Conservation (phyloP, 169 alveolate genomes). For the Besnoitia besnoiti region DNA sequence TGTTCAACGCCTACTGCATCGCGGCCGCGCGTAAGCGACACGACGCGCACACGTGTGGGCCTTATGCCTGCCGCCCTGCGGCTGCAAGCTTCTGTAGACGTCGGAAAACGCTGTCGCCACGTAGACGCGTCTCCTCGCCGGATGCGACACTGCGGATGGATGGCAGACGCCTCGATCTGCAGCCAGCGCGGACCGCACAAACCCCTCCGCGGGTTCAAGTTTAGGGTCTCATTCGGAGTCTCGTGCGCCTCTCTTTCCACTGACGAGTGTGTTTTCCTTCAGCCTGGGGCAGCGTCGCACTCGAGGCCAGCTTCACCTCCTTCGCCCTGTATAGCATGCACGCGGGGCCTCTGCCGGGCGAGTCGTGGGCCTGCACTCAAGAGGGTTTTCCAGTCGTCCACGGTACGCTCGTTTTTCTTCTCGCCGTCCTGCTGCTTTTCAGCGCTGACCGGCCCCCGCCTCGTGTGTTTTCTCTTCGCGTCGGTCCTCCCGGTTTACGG, state of each 20-base stretch:
- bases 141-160: too few relatives aligned
- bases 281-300: not conserved
- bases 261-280: too few relatives aligned
- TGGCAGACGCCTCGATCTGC: too few relatives aligned
- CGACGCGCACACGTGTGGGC: not conserved
- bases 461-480: too few relatives aligned
- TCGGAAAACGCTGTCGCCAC: too few relatives aligned
- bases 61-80: not conserved
- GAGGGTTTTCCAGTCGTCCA: not conserved
- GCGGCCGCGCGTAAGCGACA: constrained; percentile 62
- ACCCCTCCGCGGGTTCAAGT: too few relatives aligned
- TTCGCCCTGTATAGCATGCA: not conserved
- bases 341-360: not conserved
- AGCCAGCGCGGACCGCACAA: too few relatives aligned
- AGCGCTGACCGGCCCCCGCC: not conserved
- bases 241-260: too few relatives aligned
- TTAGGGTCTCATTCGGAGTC: too few relatives aligned
- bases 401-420: not conserved
- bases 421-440: not conserved
- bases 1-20: constrained; percentile 52
- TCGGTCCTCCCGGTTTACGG: too few relatives aligned
- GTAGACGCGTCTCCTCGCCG: too few relatives aligned
- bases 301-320: not conserved
- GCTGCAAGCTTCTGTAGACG: too few relatives aligned
- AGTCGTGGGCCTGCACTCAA: not conserved